These are phyloP conservation scores for Mycena pura DNA, from an alignment of 768 basidiomycete species.

Conservation along the genomic window DNA sequence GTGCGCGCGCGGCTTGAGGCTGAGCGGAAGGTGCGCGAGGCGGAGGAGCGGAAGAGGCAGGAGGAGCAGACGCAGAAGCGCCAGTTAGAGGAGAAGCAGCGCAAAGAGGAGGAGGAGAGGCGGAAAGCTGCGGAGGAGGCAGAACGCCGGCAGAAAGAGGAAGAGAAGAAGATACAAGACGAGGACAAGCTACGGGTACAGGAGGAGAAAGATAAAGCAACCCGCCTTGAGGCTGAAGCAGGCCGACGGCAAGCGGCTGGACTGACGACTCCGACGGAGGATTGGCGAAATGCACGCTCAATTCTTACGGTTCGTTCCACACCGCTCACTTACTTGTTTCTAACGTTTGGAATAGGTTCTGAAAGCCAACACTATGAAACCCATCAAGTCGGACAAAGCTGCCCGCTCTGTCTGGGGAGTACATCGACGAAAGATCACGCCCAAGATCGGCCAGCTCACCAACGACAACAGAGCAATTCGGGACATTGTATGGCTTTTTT, in stretches of 20 bases:
- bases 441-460: slow-evolving; percentile 88
- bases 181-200: slow-evolving; percentile 44
- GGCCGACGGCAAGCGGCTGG: slow-evolving; percentile 53
- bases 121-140: slow-evolving; percentile 51
- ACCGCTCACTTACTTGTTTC: not conserved
- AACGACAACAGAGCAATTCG: slow-evolving; percentile 66
- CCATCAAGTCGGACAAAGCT: slow-evolving; percentile 63
- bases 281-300: slow-evolving; percentile 66
- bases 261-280: slow-evolving; percentile 61
- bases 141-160: slow-evolving; percentile 48
- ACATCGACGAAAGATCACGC: slow-evolving; percentile 79
- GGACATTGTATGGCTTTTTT: slow-evolving; percentile 61
- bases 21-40: slow-evolving; percentile 58
- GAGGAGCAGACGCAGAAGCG: slow-evolving; percentile 54
- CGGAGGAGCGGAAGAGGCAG: slow-evolving; percentile 51
- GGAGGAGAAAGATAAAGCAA: slow-evolving; percentile 41
- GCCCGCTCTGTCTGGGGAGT: slow-evolving; percentile 69
- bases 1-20: slow-evolving; percentile 57
- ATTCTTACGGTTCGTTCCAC: slow-evolving; percentile 56
- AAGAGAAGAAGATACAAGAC: slow-evolving; percentile 44
- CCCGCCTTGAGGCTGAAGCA: slow-evolving; percentile 44
- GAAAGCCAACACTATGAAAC: slow-evolving; percentile 68
- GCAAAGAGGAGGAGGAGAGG: slow-evolving; percentile 56
- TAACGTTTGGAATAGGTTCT: slow-evolving; percentile 49
- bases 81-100: slow-evolving; percentile 48